Evolutionary conservation across 805 yeast species (phyloP), one percentile per base, ranked within the genome.

Genomic region (Kodamaea hsintzibuensis): DNA sequence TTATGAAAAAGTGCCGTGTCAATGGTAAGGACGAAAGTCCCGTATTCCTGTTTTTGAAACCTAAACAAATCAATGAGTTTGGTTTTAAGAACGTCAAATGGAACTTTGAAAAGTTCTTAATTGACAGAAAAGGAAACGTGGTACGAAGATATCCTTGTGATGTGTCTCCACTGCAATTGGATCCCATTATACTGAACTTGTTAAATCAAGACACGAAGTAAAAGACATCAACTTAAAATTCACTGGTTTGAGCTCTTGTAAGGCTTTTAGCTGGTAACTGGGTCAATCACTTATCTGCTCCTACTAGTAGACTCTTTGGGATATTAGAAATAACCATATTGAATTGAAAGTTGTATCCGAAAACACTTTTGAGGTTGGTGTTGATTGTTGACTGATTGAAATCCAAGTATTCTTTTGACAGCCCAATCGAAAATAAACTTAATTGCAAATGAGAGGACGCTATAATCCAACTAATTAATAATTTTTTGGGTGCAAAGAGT

Each of bases 61-160:
- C 25, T 3, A 43, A 62, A 37, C 57, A 61, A 45, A 49, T 62
- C 6, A 76, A 73, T 3, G 52, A 59, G 2, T 56, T 76, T 16
- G 80, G 80, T 2, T 73, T 76, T 49, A 60, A 60, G 30, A 77
- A 79, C 2, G 82, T 88, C 59, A 79, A 83, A 67, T 88, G 95
- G 95, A 88, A 88, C 72, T 88, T 88, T 65, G 92, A 87, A 67
- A 88, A 88, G 74, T 88, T 88, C 68, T 56, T 88, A 46, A 67
- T 88, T 46, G 80, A 80, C 65, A 72, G 74, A 59, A 59, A 79
- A 2, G 95, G 95, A 39, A 60, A 73, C 0, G 89, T 86, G 30
- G 77, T 76, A 40, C 73, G 71, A 49, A 81, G 97, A 62, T 85
- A 75, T 71, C 80, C 87, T 12, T 83, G 96, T 4, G 69, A 83